These are phyloP conservation scores for Leccinum sublutescens DNA, from an alignment of 768 basidiomycete genomes.

Conservation along the genomic window DNA sequence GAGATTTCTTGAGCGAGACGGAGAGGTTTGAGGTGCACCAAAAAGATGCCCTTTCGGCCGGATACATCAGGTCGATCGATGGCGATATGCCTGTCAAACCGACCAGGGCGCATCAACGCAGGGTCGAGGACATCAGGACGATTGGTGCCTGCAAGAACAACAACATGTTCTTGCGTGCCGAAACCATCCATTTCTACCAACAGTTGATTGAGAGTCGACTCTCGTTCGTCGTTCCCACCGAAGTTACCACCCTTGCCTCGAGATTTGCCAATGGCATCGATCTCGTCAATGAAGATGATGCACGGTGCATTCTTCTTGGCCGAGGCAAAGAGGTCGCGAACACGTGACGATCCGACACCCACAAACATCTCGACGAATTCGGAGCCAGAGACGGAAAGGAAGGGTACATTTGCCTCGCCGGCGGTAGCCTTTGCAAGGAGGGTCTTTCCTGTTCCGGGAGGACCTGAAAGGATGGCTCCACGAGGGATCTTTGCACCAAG, in stretches of 20 bases:
- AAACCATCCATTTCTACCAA: constrained; percentile 99
- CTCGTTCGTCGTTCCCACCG: constrained; percentile 96
- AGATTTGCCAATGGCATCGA: constrained; percentile 97
- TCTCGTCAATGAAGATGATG: constrained; percentile 99
- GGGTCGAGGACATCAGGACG: constrained; percentile 94
- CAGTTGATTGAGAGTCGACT: constrained; percentile 95
- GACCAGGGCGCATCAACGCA: constrained; percentile 94
- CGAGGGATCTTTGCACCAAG: constrained; percentile 98
- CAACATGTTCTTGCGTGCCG: constrained; percentile 94
- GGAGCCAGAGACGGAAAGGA: constrained; percentile 97
- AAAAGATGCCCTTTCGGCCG: constrained; percentile 91
- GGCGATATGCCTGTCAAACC: constrained; percentile 95
- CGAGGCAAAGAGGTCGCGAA: constrained; percentile 95
- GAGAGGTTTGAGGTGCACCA: constrained; percentile 86
- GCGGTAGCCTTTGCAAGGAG: constrained; percentile 97
- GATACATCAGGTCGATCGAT: constrained; percentile 95
- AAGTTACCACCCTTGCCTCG: constrained; percentile 75
- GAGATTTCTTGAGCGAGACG: constrained; percentile 57
- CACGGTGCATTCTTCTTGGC: constrained; percentile 98
- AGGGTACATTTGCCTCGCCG: constrained; percentile 96
- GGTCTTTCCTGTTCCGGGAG: constrained; percentile 98
- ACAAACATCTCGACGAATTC: constrained; percentile 99
- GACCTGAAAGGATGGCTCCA: constrained; percentile 91
- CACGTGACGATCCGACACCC: constrained; percentile 95
- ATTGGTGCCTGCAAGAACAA: constrained; percentile 96